Evolutionary conservation across 1,139 yeast genomes (phyloP).

Genomic region (Hemisphaericaspora subhashii): DNA sequence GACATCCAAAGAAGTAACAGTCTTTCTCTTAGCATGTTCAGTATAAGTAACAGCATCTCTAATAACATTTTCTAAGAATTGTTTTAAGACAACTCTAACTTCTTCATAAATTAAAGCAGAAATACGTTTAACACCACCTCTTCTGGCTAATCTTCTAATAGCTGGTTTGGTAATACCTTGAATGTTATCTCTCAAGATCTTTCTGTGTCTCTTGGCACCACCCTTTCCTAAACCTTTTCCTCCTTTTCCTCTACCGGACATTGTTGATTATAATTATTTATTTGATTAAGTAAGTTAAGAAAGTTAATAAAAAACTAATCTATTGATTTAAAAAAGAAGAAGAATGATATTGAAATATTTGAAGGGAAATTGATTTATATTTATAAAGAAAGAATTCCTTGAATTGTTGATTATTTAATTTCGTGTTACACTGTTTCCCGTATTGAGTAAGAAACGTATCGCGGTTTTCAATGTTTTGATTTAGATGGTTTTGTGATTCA

Average conservation of each 20-base stretch:
- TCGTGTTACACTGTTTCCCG: too few relatives aligned
- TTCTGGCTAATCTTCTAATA: conserved; percentile 99
- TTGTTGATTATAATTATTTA: conserved; percentile 35
- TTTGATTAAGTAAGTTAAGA: background rate
- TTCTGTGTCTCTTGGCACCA: conserved; percentile 99
- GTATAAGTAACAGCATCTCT: conserved; percentile 99
- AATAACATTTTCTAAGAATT: conserved; percentile 95
- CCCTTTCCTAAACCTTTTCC: conserved; percentile 99
- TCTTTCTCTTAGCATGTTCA: conserved; percentile 99
- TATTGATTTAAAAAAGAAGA: background rate
- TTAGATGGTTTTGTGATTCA: background rate
- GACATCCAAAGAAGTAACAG: conserved; percentile 97
- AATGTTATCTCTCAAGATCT: conserved; percentile 98
- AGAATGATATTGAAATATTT: background rate
- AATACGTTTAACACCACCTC: conserved; percentile 99
- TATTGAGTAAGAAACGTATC: too few relatives aligned
- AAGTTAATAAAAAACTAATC: background rate
- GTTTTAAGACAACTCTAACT: conserved; percentile 94
- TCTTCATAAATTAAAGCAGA: conserved; percentile 98
- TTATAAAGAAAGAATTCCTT: conserved; percentile 1
- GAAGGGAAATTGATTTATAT: conserved; percentile 1
- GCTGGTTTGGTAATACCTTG: conserved; percentile 99
- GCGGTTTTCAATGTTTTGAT: background rate
- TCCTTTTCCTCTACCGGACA: conserved; percentile 99
- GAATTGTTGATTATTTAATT: background rate